These are phyloP conservation scores for Trichosporon sp. DNA, from an alignment of 1,284 basidiomycete species.

Conservation along the genomic window DNA sequence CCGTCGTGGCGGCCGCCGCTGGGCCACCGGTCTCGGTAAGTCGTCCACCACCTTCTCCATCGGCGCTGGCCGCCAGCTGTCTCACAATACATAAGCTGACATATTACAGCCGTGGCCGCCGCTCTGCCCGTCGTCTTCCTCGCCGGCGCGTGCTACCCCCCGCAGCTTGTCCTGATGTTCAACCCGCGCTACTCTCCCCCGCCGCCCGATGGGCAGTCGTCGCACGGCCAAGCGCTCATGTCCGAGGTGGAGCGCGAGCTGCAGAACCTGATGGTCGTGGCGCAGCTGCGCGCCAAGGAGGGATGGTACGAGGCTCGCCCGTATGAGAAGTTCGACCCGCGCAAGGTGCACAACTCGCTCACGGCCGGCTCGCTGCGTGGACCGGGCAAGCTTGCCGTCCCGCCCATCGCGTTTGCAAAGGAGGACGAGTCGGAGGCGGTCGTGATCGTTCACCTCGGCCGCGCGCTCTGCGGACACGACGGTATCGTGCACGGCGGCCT, in stretches of 20 bases:
- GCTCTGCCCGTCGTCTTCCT: constrained; percentile 41
- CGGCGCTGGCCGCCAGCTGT: not conserved
- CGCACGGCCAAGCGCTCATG: constrained; percentile 59
- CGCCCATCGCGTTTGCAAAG: constrained; percentile 67
- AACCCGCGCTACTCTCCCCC: constrained; percentile 67
- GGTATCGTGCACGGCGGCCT: constrained; percentile 91
- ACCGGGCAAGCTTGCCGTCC: constrained; percentile 72
- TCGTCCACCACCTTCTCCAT: too few species aligned
- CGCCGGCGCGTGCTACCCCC: constrained; percentile 61
- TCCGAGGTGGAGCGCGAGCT: constrained; percentile 63
- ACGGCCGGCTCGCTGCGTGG: constrained; percentile 79
- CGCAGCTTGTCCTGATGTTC: constrained; percentile 57
- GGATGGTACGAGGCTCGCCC: constrained; percentile 53
- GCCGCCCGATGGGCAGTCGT: constrained; percentile 58
- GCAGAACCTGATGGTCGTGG: constrained; percentile 60
- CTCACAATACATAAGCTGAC: not conserved
- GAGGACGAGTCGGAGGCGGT: constrained; percentile 65
- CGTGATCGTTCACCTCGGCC: constrained; percentile 72
- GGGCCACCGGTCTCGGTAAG: not conserved
- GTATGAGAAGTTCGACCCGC: constrained; percentile 60
- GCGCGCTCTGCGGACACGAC: constrained; percentile 80
- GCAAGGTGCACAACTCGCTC: constrained; percentile 66
- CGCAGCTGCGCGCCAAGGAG: constrained; percentile 48
- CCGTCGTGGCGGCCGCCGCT: not conserved
- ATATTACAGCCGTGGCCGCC: constrained; percentile 29